Percentiles rank a stretch among this genome's conserved stretches.
Conservation (phyloP, 1,139 yeast genomes). For the Saccharomyces hybrid region DNA sequence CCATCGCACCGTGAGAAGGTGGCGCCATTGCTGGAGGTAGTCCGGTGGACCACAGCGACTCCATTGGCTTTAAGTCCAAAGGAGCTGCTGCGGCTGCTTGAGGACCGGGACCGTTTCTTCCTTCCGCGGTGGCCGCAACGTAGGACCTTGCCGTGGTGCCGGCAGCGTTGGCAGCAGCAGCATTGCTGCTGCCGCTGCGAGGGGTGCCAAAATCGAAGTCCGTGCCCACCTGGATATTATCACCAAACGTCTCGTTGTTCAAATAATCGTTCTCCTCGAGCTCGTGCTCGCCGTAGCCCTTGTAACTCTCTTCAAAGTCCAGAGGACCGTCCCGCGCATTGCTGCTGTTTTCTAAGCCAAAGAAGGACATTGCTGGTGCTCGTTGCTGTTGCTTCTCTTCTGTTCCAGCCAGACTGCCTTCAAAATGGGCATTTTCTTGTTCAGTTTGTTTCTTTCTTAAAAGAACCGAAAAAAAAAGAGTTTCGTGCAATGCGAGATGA, state of each 20-base stretch:
- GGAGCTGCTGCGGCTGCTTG: conserved; percentile 17
- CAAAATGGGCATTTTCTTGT: neutral
- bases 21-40: conserved; percentile 15
- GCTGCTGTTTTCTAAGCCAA: conserved; percentile 22
- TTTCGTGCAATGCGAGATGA: neutral
- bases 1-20: conserved; percentile 15
- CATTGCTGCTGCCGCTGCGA: conserved; percentile 31
- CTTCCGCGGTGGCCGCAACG: conserved; percentile 13
- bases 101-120: conserved; percentile 30
- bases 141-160: conserved; percentile 8
- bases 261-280: conserved; percentile 73
- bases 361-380: conserved; percentile 26
- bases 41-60: conserved; percentile 46
- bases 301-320: conserved; percentile 81
- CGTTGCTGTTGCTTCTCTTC: neutral
- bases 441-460: neutral
- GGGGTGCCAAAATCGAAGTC: conserved; percentile 65
- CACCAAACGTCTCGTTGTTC: conserved; percentile 86
- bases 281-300: conserved; percentile 63
- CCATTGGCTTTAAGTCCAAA: conserved; percentile 55
- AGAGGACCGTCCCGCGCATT: conserved; percentile 10
- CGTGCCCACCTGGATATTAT: conserved; percentile 48
- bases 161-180: conserved; percentile 23
- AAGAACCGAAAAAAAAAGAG: conserved; percentile 1
- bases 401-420: neutral